Evolutionary conservation across 2,329 filamentous ascomycete genomes (phyloP).

Genomic region (Aspergillus pseudoterreus): DNA sequence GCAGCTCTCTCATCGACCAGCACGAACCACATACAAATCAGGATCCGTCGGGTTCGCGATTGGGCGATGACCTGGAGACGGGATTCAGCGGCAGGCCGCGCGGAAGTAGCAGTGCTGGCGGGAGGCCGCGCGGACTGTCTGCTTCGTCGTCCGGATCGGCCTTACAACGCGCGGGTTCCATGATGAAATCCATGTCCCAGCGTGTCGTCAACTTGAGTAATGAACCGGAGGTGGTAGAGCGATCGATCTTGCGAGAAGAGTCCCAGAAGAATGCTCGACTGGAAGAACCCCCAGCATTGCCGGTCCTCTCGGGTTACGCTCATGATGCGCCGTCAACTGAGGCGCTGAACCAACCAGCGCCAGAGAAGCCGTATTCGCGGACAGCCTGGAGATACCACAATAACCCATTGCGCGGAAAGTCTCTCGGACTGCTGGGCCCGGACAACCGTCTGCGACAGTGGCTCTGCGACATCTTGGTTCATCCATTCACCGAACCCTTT

Average conservation of each 20-base stretch:
- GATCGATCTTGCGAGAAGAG: constrained; percentile 59
- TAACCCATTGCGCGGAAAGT: constrained; percentile 84
- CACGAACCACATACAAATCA: background rate
- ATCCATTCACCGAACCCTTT: constrained; percentile 79
- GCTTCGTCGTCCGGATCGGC: constrained; percentile 60
- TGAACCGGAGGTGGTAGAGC: constrained; percentile 78
- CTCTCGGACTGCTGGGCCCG: constrained; percentile 77
- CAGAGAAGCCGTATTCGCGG: constrained; percentile 31
- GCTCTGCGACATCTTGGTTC: constrained; percentile 79
- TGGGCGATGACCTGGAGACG: constrained; percentile 65
- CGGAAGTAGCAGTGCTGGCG: constrained; percentile 50
- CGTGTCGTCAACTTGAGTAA: constrained; percentile 97
- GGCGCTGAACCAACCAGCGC: constrained; percentile 33
- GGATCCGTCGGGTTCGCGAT: constrained; percentile 40
- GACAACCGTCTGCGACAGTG: constrained; percentile 69
- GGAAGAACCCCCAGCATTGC: constrained; percentile 50
- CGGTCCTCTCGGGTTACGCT: constrained; percentile 45
- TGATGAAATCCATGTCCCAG: constrained; percentile 85
- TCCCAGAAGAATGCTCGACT: constrained; percentile 51
- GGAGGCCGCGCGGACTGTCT: constrained; percentile 55
- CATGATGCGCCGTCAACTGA: constrained; percentile 38
- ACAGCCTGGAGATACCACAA: constrained; percentile 44
- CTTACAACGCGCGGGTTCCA: constrained; percentile 67
- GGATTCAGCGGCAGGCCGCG: constrained; percentile 50
- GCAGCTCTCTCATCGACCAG: background rate